Evolutionary conservation across 345 rosid species (phyloP), one percentile per base, ranked within the genome.

Genomic region (Bretschneidera sinensis): DNA sequence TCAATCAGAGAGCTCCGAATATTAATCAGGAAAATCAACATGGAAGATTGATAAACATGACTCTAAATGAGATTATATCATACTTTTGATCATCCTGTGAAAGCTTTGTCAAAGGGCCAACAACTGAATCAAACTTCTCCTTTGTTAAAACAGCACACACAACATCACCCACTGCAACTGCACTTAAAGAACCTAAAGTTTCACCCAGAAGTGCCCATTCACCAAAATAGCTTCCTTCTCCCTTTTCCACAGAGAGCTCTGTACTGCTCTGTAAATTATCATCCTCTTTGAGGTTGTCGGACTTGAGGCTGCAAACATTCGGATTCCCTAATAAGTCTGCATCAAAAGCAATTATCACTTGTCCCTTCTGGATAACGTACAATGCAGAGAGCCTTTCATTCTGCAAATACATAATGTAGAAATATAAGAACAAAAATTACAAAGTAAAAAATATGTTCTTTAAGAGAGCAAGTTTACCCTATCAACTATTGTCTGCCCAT

Each of bases 141-240:
- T 86, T 94, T 2, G 89, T 81, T 72, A 94, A 78, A 65, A 94
- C 48, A 59, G 88, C 77, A 78, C 99, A 94, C 10, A 77, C 69
- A 69, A 89, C 92, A 62, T 90, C 83, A 28, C 90, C 96, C 62
- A 86, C 74, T 39, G 99, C 97, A 51, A 94, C 86, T 51, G 87
- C 99, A 64, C 75, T 86, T 59, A 90, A 43, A 21, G 92, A 75
- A 61, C 85, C 84, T 54, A 75, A 63, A 33, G 59, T 49, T 76
- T 94, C 95, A 8, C 95, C 97, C 35, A 94, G 88, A 66, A 94
- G 90, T 49, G 81, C 76, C 99, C 99, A 94, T 74, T 94, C 99
- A 66, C 99, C 95, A 70, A 94, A 94, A 81, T 88, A 88, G 71
- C 86, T 80, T 62, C 95, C 99, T 71, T 90, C 96, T 58, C 70